Conservation (phyloP, 2,329 filamentous ascomycete genomes). For the Exophiala sideris region DNA sequence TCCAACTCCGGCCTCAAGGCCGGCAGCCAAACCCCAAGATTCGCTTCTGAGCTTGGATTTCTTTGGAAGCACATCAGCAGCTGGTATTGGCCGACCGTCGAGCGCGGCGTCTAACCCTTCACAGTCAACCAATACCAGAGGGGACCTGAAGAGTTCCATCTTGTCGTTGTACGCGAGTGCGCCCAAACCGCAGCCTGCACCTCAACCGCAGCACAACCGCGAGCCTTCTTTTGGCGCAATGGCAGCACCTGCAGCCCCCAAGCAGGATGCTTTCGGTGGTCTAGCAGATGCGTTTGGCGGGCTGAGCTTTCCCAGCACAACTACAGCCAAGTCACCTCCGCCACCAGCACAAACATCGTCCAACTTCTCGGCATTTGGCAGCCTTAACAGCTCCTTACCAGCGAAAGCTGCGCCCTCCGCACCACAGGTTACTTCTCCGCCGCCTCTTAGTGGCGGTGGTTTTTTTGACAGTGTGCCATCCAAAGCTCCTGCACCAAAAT, state of each 20-base stretch:
- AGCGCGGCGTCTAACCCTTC: conserved; percentile 67
- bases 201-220: conserved; percentile 53
- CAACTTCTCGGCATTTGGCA: conserved; percentile 61
- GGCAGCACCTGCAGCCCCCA: conserved; percentile 56
- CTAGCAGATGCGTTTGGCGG: conserved; percentile 78
- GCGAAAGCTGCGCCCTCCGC: conserved; percentile 42
- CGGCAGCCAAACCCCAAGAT: conserved; percentile 63
- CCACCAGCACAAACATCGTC: conserved; percentile 38
- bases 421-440: conserved; percentile 48
- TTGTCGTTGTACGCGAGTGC: conserved; percentile 86
- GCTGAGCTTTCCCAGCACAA: conserved; percentile 57
- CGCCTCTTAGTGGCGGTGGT: conserved; percentile 64
- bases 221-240: conserved; percentile 66
- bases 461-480: conserved; percentile 76
- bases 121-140: conserved; percentile 66
- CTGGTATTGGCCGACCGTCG: conserved; percentile 68
- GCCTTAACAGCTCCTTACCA: conserved; percentile 44
- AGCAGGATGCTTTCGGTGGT: conserved; percentile 57
- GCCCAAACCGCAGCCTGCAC: conserved; percentile 67
- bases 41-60: conserved; percentile 92
- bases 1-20: conserved; percentile 54
- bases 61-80: conserved; percentile 68
- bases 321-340: conserved; percentile 44
- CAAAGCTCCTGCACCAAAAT: conserved; percentile 45
- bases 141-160: conserved; percentile 96